Percentiles rank a stretch among this genome's conserved stretches.
Evolutionary conservation across 148 eudicot species (phyloP).

Genomic region (Limonium bicolor): DNA sequence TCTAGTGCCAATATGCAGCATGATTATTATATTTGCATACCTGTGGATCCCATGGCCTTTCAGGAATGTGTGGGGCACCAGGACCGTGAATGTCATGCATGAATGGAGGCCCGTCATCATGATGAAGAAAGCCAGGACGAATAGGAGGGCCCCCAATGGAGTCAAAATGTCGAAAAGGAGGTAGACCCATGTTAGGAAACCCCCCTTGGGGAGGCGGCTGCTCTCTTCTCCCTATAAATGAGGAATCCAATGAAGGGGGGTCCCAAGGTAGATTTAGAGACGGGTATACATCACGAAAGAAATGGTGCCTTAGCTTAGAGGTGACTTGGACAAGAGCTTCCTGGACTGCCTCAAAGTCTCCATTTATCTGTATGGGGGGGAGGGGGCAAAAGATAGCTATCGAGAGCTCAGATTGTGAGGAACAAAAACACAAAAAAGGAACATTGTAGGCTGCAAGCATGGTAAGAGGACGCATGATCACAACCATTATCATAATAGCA

Average conservation of each 20-base stretch:
- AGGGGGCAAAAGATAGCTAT: too few relatives aligned
- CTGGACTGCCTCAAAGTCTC: constrained; percentile 62
- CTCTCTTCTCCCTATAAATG: constrained; percentile 47
- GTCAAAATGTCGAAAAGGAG: constrained; percentile 55
- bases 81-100: constrained; percentile 58
- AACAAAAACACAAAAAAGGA: not conserved
- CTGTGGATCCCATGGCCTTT: constrained; percentile 84
- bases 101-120: constrained; percentile 53
- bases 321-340: constrained; percentile 90
- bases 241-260: constrained; percentile 46
- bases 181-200: constrained; percentile 38
- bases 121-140: constrained; percentile 60
- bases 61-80: constrained; percentile 42
- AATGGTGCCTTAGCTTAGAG: constrained; percentile 50
- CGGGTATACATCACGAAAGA: constrained; percentile 81
- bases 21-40: constrained; percentile 27
- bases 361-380: constrained; percentile 41
- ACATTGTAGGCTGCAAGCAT: not conserved
- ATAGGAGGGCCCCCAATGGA: constrained; percentile 42
- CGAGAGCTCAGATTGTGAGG: too few relatives aligned
- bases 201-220: constrained; percentile 61
- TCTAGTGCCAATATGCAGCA: not conserved
- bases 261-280: constrained; percentile 26
- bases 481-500: too few relatives aligned
- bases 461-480: not conserved